Evolutionary conservation across 306 rosid species (phyloP), one percentile per base, ranked within the genome.

Genomic region (Fragaria ananassa): DNA sequence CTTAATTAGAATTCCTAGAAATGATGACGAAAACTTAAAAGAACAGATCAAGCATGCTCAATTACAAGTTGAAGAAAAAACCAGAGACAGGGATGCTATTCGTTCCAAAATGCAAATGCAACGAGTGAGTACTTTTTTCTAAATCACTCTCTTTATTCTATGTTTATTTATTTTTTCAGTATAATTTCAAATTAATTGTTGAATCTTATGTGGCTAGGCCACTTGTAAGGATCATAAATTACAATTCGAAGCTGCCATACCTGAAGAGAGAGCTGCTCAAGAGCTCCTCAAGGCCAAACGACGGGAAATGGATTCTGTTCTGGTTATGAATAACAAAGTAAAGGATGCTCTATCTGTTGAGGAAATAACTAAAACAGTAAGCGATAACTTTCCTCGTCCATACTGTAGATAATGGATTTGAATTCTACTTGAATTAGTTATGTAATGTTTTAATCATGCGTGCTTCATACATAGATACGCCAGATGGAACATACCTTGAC

Each of bases 231-330:
- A 85, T 82, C 79, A 44, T 13, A 47, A 37, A 42, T 82, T 82
- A 50, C 83, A 78, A 29, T 23, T 90, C 83, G 88, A 86, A 70
- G 90, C 87, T 71, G 88, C 89, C 74, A 41, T 72, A 67, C 66
- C 88, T 13, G 91, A 80, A 17, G 87, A 82, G 83, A 81, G 87
- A 85, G 87, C 87, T 84, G 88, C 88, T 10, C 79, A 92, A 72
- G 90, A 89, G 47, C 62, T 71, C 29, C 74, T 90, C 37, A 90
- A 80, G 91, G 68, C 91, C 76, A 93, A 86, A 81, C 86, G 93
- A 37, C 88, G 80, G 78, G 96, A 89, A 85, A 79, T 93, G 76
- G 98, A 93, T 87, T 76, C 90, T 66, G 85, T 85, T 85, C 93
- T 89, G 62, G 81, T 85, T 71, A 79, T 70, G 80, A 66, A 84